Evolutionary conservation across 139 green algal genomes (phyloP), one percentile per base, ranked within the genome.

Genomic region (Picochlorum sp.): DNA sequence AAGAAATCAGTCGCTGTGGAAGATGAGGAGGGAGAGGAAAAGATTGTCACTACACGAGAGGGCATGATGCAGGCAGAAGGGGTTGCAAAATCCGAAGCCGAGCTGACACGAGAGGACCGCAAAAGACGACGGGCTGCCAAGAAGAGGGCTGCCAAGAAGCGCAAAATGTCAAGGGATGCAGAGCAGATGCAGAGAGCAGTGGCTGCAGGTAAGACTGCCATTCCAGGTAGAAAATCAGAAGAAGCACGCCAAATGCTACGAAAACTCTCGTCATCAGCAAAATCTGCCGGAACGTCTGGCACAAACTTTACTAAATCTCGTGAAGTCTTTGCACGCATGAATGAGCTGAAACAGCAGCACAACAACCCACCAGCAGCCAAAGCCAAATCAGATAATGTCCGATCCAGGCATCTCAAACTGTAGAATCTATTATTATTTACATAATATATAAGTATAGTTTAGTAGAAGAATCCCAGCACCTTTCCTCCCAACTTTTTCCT

Each of bases 401-500:
- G 7, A 59, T 30, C 51, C 13, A 55, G n/a, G n/a, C 51, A 59
- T n/a, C 23, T 59, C 2, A 59, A 59, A 59, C 23, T 59, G 16
- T 54, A 54, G 4, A 21, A 54, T 26, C n/a, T 54, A 54, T 54
- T 64, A 63, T 15, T 54, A 26, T 71, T 71, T 62, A 71, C 20
- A 49, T 41, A 65, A 54, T 65, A 15, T 20, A 60, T n/a, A 61
- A 21, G 21, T 52, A 65, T 56, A 28, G 21, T 62, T 88, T 71
- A 94, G 73, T 95, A 95, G 82, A 93, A 95, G 83, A 94, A 95
- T 66, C 86, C 88, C 56, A 94, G 74, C 52, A 94, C 56, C 69
- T 82, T 82, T 66, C 73, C 94, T 77, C 94, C 94, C 13, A 98
- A 73, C 60, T 95, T 92, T 83, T 98, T 98, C 47, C 90, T 75